A percentile compares a stretch with the other conserved stretches of the same genome.
Conservation (phyloP, 2,329 filamentous ascomycete species). For the Scedosporium aurantiacum region DNA sequence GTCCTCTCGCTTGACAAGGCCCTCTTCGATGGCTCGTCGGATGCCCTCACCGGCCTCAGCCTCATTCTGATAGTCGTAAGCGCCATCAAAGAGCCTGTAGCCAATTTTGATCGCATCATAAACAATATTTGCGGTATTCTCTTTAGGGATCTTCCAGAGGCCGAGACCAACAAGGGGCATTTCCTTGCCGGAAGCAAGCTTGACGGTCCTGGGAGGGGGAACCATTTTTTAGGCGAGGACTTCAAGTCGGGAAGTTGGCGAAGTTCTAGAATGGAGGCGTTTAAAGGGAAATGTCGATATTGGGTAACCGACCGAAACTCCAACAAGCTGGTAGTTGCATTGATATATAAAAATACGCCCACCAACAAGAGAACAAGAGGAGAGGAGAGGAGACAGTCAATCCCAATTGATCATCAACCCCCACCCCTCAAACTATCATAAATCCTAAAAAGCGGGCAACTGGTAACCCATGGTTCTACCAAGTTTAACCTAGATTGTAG, state of each 20-base stretch:
- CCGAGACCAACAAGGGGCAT: conserved; percentile 55
- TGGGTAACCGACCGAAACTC: too few species aligned
- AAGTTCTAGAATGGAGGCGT: neutral
- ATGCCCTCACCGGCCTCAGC: conserved; percentile 55
- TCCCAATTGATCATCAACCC: neutral
- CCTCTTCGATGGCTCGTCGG: conserved; percentile 41
- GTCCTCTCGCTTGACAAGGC: conserved; percentile 40
- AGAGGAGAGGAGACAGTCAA: too few species aligned
- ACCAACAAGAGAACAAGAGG: too few species aligned
- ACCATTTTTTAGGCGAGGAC: conserved; percentile 15
- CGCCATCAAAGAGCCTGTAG: conserved; percentile 41
- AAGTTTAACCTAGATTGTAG: neutral
- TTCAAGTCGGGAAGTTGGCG: neutral
- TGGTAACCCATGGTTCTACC: neutral
- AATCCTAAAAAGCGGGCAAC: neutral
- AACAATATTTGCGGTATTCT: conserved; percentile 39
- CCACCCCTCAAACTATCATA: neutral
- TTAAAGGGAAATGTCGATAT: neutral
- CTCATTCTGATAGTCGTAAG: conserved; percentile 53
- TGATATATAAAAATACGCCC: too few species aligned
- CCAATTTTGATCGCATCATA: conserved; percentile 50
- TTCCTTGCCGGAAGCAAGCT: conserved; percentile 33
- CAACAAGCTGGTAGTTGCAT: too few species aligned
- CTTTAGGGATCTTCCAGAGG: conserved; percentile 55
- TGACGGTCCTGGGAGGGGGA: conserved; percentile 20